A percentile compares a stretch with the other conserved stretches of the same genome.
These are phyloP conservation scores for Multifurca ochricompacta DNA, from an alignment of 768 basidiomycete species.

Conservation along the genomic window DNA sequence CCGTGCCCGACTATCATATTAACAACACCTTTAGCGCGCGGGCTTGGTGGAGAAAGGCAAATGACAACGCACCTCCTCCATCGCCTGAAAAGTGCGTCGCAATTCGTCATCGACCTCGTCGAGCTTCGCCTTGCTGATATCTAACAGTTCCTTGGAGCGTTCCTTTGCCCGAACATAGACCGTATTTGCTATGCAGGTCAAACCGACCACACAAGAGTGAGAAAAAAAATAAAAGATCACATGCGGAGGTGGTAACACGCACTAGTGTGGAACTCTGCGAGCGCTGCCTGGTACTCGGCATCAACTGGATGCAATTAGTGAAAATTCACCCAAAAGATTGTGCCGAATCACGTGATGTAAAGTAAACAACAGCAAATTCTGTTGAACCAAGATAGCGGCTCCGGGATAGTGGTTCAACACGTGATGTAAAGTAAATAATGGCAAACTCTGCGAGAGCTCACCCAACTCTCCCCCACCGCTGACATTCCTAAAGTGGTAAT, in stretches of 20 bases:
- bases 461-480: too few relatives aligned
- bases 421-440: too few relatives aligned
- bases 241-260: constrained; percentile 8
- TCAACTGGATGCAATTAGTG: too few relatives aligned
- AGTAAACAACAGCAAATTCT: too few relatives aligned
- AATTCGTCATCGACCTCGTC: constrained; percentile 40
- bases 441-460: too few relatives aligned
- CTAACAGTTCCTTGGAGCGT: constrained; percentile 33
- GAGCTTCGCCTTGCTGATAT: constrained; percentile 33
- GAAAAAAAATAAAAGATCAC: not conserved
- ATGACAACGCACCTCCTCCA: constrained; percentile 37
- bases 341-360: too few relatives aligned
- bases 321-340: too few relatives aligned
- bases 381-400: too few relatives aligned
- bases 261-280: constrained; percentile 49
- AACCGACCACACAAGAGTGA: not conserved
- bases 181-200: constrained; percentile 38
- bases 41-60: not conserved
- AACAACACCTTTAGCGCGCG: not conserved
- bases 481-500: too few relatives aligned
- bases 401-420: too few relatives aligned
- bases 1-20: constrained; percentile 32
- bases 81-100: constrained; percentile 41
- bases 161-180: constrained; percentile 43
- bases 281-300: constrained; percentile 46